phyloP scores from a whole-genome alignment of 208 protist species.

The Leishmania guyanensis region DNA sequence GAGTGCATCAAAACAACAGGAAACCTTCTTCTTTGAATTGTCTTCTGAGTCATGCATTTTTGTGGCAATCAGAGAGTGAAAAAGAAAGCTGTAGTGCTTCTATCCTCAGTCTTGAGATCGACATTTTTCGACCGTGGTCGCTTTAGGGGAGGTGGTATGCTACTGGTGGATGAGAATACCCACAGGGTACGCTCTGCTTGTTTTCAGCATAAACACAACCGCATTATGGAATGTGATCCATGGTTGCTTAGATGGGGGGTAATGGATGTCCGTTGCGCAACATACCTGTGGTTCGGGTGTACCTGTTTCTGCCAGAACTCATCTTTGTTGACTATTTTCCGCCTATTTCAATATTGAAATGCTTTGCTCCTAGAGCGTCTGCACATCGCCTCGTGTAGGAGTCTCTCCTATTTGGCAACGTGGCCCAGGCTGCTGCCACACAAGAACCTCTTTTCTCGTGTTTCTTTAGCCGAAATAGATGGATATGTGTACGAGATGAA shows the following conservation, averaged over 20 bases:
- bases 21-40: not conserved
- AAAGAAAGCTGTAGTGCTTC: not conserved
- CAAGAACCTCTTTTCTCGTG: not conserved
- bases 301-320: not conserved
- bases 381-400: not conserved
- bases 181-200: not conserved
- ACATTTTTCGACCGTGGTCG: not conserved
- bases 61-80: too few species aligned
- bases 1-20: not conserved
- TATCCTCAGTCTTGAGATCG: not conserved
- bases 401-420: not conserved
- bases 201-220: not conserved
- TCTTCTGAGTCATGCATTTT: not conserved
- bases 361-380: not conserved
- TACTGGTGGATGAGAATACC: not conserved
- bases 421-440: not conserved
- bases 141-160: not conserved
- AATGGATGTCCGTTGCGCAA: too few species aligned
- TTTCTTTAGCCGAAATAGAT: not conserved
- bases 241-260: not conserved
- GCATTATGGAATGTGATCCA: not conserved
- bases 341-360: not conserved
- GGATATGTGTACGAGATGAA: conserved; percentile 4
- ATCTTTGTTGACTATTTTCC: not conserved
- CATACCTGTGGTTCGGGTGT: not conserved